These are phyloP conservation scores for Coemansia sp. DNA, from an alignment of 192 early-diverging fungal genomes.

Conservation along the genomic window DNA sequence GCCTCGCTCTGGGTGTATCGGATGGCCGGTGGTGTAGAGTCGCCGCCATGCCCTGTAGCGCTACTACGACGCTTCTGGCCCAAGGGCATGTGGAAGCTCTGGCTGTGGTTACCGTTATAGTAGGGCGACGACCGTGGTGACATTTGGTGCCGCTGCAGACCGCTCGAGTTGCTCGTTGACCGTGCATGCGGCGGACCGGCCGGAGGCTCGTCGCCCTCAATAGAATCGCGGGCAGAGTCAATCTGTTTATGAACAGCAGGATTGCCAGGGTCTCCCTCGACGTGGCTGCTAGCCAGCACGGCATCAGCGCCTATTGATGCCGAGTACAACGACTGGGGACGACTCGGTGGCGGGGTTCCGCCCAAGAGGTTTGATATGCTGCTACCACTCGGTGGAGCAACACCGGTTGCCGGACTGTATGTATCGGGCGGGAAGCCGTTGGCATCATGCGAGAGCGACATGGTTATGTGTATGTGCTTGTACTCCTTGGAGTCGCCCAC, in stretches of 20 bases:
- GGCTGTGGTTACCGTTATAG: conserved; percentile 10
- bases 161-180: conserved; percentile 23
- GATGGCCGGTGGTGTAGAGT: conserved; percentile 32
- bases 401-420: neutral
- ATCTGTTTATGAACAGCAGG: neutral
- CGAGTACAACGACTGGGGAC: neutral
- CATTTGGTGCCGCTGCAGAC: conserved; percentile 13
- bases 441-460: conserved; percentile 7
- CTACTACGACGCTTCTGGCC: conserved; percentile 9
- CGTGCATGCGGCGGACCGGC: conserved; percentile 13
- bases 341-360: neutral
- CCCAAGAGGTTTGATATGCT: conserved; percentile 11
- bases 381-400: neutral
- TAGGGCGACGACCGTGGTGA: conserved; percentile 12
- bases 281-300: neutral
- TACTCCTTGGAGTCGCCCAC: conserved; percentile 6
- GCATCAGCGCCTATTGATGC: neutral
- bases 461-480: neutral
- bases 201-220: conserved; percentile 2
- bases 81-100: conserved; percentile 17
- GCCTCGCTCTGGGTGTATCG: conserved; percentile 40
- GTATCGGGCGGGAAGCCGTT: neutral
- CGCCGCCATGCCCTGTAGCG: conserved; percentile 4
- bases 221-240: neutral
- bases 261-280: neutral